A percentile compares a stretch with the other conserved stretches of the same genome.
Conservation (phyloP, 2,329 filamentous ascomycete genomes). For the Penicillium nordicum region DNA sequence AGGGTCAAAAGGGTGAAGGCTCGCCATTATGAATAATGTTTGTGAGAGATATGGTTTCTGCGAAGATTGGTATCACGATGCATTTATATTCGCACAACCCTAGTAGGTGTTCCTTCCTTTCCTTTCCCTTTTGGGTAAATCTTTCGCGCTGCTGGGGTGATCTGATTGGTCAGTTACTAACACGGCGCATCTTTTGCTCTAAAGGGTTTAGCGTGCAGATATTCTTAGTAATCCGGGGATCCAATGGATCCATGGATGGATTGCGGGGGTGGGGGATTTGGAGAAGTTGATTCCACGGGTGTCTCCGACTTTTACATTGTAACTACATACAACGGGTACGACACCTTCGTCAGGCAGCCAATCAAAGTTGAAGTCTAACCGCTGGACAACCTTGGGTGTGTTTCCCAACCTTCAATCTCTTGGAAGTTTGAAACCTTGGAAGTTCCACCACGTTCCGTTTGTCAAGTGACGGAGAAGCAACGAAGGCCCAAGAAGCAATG, state of each 20-base stretch:
- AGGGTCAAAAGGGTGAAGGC: constrained; percentile 41
- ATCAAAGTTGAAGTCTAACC: too few relatives aligned
- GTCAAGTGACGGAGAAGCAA: too few relatives aligned
- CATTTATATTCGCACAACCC: constrained; percentile 8
- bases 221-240: neutral
- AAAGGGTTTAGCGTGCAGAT: constrained; percentile 13
- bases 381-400: too few relatives aligned
- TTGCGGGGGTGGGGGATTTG: neutral
- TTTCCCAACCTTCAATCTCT: too few relatives aligned
- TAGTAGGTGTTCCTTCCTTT: neutral
- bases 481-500: too few relatives aligned
- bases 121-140: constrained; percentile 16
- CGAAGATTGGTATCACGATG: constrained; percentile 1
- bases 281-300: neutral
- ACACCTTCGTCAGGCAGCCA: too few relatives aligned
- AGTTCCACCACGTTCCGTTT: too few relatives aligned
- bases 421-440: too few relatives aligned
- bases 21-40: constrained; percentile 17
- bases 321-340: neutral
- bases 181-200: constrained; percentile 17
- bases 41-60: neutral
- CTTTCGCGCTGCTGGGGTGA: constrained; percentile 11
- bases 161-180: constrained; percentile 15
- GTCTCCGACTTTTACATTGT: neutral
- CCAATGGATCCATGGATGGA: neutral